These are phyloP conservation scores for Jaenimonas drosophilae DNA, from an alignment of 208 protist genomes.

Conservation along the genomic window DNA sequence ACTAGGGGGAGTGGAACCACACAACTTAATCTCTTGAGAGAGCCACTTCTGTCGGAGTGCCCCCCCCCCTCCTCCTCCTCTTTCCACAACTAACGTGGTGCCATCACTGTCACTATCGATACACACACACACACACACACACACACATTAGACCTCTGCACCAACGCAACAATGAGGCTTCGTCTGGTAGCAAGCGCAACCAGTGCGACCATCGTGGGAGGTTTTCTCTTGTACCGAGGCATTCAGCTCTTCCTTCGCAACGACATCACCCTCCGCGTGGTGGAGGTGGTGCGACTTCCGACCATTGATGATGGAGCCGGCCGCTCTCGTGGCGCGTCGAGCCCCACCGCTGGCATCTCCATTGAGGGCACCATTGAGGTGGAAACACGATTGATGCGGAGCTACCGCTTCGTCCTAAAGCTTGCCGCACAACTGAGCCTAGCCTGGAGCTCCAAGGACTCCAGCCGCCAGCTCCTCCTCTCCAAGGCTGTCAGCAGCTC, in stretches of 20 bases:
- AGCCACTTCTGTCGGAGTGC: no score
- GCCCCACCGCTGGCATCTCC: constrained; percentile 4
- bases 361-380: constrained; percentile 54
- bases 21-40: no score
- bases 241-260: constrained; percentile 47
- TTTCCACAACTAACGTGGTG: neutral
- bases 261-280: constrained; percentile 59
- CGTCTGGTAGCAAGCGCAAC: no score
- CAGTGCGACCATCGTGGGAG: constrained; percentile 10
- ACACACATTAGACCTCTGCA: no score
- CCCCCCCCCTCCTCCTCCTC: neutral
- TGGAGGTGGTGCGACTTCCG: constrained; percentile 66
- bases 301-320: constrained; percentile 6
- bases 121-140: neutral
- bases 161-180: no score
- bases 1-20: no score
- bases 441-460: no score
- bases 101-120: neutral
- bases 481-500: no score
- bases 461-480: no score
- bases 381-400: constrained; percentile 63
- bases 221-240: constrained; percentile 32
- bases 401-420: constrained; percentile 70
- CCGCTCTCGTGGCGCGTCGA: constrained; percentile 5
- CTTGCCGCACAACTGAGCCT: no score